phyloP scores from a whole-genome alignment of 352 stramenopile species.

The Pythium utonaiense region DNA sequence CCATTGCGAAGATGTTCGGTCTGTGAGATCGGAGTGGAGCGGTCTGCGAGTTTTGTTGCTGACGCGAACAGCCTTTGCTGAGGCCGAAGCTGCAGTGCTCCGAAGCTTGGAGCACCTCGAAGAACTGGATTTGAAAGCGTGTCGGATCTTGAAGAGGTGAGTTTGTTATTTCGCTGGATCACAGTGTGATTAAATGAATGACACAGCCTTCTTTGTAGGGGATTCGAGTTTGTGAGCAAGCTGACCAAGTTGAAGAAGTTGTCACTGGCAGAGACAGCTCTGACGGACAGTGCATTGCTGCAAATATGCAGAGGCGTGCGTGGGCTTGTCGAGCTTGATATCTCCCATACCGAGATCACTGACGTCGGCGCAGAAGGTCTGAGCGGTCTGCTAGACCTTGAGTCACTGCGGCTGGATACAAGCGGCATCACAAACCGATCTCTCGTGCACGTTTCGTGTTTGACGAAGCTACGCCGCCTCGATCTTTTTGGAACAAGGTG shows the following conservation, averaged over 20 bases:
- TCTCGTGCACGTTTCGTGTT: slow-evolving; percentile 46
- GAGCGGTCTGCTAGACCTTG: slow-evolving; percentile 43
- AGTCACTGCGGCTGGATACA: slow-evolving; percentile 63
- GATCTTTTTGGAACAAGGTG: slow-evolving; percentile 80
- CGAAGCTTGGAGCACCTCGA: slow-evolving; percentile 42
- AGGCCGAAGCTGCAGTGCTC: slow-evolving; percentile 58
- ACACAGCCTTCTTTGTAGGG: slow-evolving; percentile 35
- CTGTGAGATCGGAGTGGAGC: slow-evolving; percentile 47
- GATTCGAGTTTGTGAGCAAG: slow-evolving; percentile 69
- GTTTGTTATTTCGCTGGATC: neutral
- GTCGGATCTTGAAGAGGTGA: slow-evolving; percentile 68
- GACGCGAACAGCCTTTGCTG: slow-evolving; percentile 52
- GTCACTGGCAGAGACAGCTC: slow-evolving; percentile 48
- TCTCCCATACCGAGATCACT: slow-evolving; percentile 70
- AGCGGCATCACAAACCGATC: slow-evolving; percentile 60
- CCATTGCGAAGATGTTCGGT: slow-evolving; percentile 56
- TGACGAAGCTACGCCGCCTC: slow-evolving; percentile 49
- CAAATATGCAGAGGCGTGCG: slow-evolving; percentile 49
- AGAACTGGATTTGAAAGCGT: slow-evolving; percentile 67
- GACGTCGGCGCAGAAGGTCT: slow-evolving; percentile 52
- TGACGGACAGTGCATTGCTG: slow-evolving; percentile 56
- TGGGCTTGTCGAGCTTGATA: slow-evolving; percentile 50
- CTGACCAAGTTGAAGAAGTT: slow-evolving; percentile 51
- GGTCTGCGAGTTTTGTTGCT: slow-evolving; percentile 56
- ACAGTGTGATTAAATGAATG: too few relatives aligned